Base-by-base conservation (phyloP, 2,329 filamentous ascomycete genomes). In the Aotearoamyces nothofagi region DNA sequence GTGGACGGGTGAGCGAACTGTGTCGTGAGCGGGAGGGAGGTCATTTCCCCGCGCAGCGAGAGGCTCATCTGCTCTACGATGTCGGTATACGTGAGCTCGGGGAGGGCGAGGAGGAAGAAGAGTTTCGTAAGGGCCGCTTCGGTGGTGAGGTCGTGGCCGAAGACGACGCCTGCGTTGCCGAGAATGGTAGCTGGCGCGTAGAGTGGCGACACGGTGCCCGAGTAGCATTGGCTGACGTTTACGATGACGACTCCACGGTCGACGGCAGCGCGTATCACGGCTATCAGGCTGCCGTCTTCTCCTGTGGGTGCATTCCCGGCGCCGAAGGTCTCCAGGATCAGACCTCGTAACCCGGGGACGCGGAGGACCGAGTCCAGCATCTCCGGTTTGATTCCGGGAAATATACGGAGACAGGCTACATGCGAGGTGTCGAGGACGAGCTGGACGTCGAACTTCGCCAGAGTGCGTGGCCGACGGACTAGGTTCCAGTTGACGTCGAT, bases 261-360 rank as follows among this genome's bases (percentile, higher is more conserved):
- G 9, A 79, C 70, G 4, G 74, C 76, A 11, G 66, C 63, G 12
- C 65, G 62, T 33, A 80, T 60, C 22, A 78, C 69, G 15, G 66
- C 63, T 19, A 66, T 72, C 49, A 81, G 60, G n/a, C 30, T 37
- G 5, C 44, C 45, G 26, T 68, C 66, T 37, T 69, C 69, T 39
- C 78, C 73, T 23, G 65, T 65, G 2, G 76, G 76, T 3, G 74
- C 70, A 47, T 81, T 81, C 9, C 76, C 76, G 3, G 75, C 72
- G 8, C 76, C 76, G 49, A 80, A 81, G 0, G 76, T 80, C 49
- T 80, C 75, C 16, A 81, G 56, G 2, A 81, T 66, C 13, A 81
- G 53, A 3, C 76, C 76, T 22, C 65, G 63, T n/a, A 81, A 53
- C 9, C 65, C 69, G 8, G 71, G 61, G 17, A 76, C 49, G 17